Evolutionary conservation across 805 yeast genomes (phyloP), one percentile per base, ranked within the genome.

Genomic region (Kodamaea laetipori): DNA sequence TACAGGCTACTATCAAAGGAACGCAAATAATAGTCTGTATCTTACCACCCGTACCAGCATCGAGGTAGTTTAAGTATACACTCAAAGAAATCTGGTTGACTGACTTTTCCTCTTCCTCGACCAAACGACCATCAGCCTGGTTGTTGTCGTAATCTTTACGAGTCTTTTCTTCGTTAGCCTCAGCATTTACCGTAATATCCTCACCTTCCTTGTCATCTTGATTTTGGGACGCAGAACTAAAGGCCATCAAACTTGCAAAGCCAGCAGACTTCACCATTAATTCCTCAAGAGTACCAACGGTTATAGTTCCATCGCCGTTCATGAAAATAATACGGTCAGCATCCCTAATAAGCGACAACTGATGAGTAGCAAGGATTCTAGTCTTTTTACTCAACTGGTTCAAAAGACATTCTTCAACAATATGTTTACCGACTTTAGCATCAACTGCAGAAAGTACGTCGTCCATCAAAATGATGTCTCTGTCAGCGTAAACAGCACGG

Each of bases 371-470:
- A 53, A 88, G 69, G 9, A 89, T 55, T 53, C 94, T 73, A 0
- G 96, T 88, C 52, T 76, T 79, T 11, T 63, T 61, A 28, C 66
- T 63, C 45, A 89, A 58, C 16, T 78, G 47, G 0, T 86, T 89
- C 47, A 76, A 50, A 34, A 88, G 61, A 62, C 96, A 88, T 33
- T 78, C 71, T 39, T 78, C 74, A 76, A 86, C 78, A 39, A 86
- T 84, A 54, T 82, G 89, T 43, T 77, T 78, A n/a, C 94, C 95
- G 36, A 86, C 95, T 55, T 86, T 81, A 23, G 92, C 89, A 63
- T 86, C 95, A 6, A 86, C 94, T 3, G 95, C 95, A 66, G 87
- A 79, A 43, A 87, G 71, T 9, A 86, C 88, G 59, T 86, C 95
- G 58, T 86, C 95, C 41, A 86, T 63, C 39, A 86, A 61, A 30